Evolutionary conservation across 768 basidiomycete species (phyloP).

Genomic region (Termitomyces sp.): DNA sequence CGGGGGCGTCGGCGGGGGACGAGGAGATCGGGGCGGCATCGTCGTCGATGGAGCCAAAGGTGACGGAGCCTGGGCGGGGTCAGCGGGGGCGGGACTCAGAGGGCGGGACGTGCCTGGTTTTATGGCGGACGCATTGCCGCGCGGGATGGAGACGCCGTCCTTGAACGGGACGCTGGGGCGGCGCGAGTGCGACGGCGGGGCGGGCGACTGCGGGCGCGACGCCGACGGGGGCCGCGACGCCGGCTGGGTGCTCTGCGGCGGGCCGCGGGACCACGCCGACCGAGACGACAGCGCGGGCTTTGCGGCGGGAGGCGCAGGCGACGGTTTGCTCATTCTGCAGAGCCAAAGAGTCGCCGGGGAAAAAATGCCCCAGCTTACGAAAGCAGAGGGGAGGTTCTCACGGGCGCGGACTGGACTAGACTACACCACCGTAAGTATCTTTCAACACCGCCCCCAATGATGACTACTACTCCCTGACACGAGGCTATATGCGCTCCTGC

Average conservation of each 20-base stretch:
- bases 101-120: constrained; percentile 50
- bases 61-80: constrained; percentile 51
- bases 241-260: constrained; percentile 60
- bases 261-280: constrained; percentile 92
- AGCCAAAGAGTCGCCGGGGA: constrained; percentile 4
- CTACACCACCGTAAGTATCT: too few species aligned
- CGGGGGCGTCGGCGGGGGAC: constrained; percentile 67
- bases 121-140: constrained; percentile 58
- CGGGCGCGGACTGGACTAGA: too few species aligned
- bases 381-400: too few species aligned
- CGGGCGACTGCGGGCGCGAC: constrained; percentile 31
- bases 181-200: constrained; percentile 64
- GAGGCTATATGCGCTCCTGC: neutral
- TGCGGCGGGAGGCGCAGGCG: constrained; percentile 56
- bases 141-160: constrained; percentile 73
- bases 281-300: constrained; percentile 72
- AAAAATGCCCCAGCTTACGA: neutral
- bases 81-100: neutral
- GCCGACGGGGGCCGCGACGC: constrained; percentile 76
- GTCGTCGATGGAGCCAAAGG: constrained; percentile 90
- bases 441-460: too few species aligned
- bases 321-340: constrained; percentile 89
- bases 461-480: neutral
- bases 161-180: constrained; percentile 70
- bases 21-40: constrained; percentile 72